phyloP scores from a whole-genome alignment of 1,284 basidiomycete genomes.

The Bondarzewia mesenterica region DNA sequence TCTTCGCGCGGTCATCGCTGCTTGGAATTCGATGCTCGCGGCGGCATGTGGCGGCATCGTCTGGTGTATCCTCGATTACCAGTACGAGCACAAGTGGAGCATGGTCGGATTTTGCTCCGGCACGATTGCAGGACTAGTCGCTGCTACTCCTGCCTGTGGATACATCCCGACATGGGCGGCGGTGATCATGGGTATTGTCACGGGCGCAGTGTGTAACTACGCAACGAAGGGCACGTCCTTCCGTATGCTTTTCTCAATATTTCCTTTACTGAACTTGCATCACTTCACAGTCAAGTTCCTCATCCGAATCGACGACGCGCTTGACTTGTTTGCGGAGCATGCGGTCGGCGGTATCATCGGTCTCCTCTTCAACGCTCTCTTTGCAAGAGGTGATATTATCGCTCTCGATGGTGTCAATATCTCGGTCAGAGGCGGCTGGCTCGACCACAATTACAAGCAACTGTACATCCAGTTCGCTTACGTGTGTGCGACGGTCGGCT shows the following conservation, averaged over 20 bases:
- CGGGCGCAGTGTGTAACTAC: conserved; percentile 78
- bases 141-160: conserved; percentile 79
- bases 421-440: conserved; percentile 61
- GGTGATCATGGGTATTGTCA: conserved; percentile 71
- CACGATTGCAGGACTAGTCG: conserved; percentile 85
- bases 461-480: conserved; percentile 83
- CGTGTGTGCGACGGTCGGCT: conserved; percentile 59
- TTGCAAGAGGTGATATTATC: conserved; percentile 58
- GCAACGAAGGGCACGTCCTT: conserved; percentile 68
- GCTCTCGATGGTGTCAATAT: conserved; percentile 73
- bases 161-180: conserved; percentile 62
- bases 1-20: conserved; percentile 78
- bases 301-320: conserved; percentile 70
- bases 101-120: conserved; percentile 83
- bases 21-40: conserved; percentile 84
- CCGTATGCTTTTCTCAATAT: background rate
- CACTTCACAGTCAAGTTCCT: conserved; percentile 51
- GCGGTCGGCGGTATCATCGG: conserved; percentile 87
- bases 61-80: conserved; percentile 87
- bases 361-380: conserved; percentile 71
- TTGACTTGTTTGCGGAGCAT: conserved; percentile 89
- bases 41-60: conserved; percentile 73
- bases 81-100: conserved; percentile 73
- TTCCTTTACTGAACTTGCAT: conserved; percentile 15
- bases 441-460: conserved; percentile 66